phyloP scores from a whole-genome alignment of 805 yeast genomes.

The Candida wancherniae region DNA sequence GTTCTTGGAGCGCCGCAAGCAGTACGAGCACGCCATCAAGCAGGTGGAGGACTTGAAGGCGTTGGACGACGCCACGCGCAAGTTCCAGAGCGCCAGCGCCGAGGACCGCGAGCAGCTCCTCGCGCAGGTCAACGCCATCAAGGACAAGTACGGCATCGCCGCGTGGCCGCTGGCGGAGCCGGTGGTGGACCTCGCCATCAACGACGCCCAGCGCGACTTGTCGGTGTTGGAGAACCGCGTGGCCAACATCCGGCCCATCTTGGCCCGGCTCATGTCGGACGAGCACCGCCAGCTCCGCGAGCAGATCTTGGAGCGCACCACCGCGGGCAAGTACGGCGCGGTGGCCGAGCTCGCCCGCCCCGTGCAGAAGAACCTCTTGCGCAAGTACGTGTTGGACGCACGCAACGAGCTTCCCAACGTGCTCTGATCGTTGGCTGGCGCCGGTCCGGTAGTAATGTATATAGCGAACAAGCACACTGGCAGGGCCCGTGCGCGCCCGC shows the following conservation, averaged over 20 bases:
- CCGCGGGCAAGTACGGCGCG: conserved; percentile 27
- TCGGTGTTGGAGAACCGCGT: conserved; percentile 23
- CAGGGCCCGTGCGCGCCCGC: too few relatives aligned
- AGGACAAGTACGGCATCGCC: conserved; percentile 32
- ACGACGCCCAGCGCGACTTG: conserved; percentile 25
- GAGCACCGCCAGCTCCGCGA: conserved; percentile 21
- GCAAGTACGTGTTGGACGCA: conserved; percentile 52
- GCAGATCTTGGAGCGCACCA: conserved; percentile 18
- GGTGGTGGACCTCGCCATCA: conserved; percentile 30
- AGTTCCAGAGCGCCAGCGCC: conserved; percentile 21
- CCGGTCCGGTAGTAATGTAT: conserved; percentile 1
- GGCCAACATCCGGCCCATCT: conserved; percentile 35
- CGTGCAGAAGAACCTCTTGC: conserved; percentile 62
- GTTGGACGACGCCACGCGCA: conserved; percentile 28
- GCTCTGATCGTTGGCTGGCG: too few relatives aligned
- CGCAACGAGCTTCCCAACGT: conserved; percentile 14
- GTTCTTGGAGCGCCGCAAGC: conserved; percentile 44
- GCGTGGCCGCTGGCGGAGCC: conserved; percentile 42
- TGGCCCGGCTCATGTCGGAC: conserved; percentile 32
- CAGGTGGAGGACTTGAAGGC: conserved; percentile 36
- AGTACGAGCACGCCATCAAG: conserved; percentile 23
- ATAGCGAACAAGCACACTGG: conserved; percentile 3
- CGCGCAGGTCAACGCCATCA: conserved; percentile 32
- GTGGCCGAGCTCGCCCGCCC: conserved; percentile 19
- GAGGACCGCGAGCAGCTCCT: conserved; percentile 22